Base-by-base conservation (phyloP, 2,329 filamentous ascomycete species). In the Epichloe typhina region DNA sequence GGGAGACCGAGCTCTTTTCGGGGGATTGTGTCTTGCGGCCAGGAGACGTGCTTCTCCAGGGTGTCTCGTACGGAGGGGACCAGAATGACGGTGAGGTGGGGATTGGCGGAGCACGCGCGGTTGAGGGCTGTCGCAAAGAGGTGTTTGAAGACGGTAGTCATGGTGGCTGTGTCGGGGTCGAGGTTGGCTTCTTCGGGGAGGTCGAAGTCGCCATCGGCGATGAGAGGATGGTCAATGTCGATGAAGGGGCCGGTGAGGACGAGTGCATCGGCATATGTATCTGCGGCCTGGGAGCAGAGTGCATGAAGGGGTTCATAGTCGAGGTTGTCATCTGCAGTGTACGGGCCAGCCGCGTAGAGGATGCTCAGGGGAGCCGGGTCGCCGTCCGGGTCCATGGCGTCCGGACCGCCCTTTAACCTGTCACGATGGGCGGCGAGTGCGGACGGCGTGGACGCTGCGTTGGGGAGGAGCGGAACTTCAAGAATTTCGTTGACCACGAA, bases 291-390 rank as follows among this genome's bases (percentile, higher is more conserved):
- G 57, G 78, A 77, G 63, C 91, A 91, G 15, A 98, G 75, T 31
- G 86, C 81, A 60, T 89, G 82, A 2, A 98, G 72, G 7, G 91
- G 86, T 60, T 94, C 86, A 62, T 90, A 98, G 57, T 89, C 85
- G 44, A 98, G 81, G 61, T 94, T 94, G 60, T 91, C 86, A 58
- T 97, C 90, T 3, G 89, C 82, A 0, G 90, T 95, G 67, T 94
- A 98, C 0, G 93, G 93, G 0, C 93, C 93, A 0, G 88, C 80
- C 2, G 85, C 88, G 52, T 91, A 76, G 38, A 96, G 67, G 47
- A 95, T 72, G 59, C 78, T 89, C 17, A 97, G 68, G 21, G 91
- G 89, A 8, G 80, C 71, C 0, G 79, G 75, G 13, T 67, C 63
- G 4, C 60, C 55, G 50, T 66, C 68, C 2, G 73, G 69, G 38